Conservation (phyloP, 768 basidiomycete genomes). For the Fomitopsis pulvina region DNA sequence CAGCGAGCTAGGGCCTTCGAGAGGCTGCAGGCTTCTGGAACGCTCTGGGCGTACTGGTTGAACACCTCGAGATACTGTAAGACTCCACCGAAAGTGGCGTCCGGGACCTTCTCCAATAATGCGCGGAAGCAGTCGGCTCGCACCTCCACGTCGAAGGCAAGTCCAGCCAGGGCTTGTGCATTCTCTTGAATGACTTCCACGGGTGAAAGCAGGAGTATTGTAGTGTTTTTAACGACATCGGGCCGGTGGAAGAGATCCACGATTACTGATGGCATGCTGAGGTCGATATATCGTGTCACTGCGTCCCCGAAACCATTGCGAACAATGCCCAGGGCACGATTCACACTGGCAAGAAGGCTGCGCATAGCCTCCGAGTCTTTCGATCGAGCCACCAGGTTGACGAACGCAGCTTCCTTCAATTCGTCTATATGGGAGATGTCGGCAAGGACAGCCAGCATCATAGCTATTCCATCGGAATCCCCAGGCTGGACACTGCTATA, state of each 20-base stretch:
- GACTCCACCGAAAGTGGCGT: slow-evolving; percentile 64
- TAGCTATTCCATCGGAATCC: slow-evolving; percentile 53
- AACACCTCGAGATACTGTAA: slow-evolving; percentile 63
- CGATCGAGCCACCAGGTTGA: slow-evolving; percentile 27
- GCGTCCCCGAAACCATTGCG: slow-evolving; percentile 57
- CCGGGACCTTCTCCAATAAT: slow-evolving; percentile 61
- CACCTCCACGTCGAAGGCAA: slow-evolving; percentile 85
- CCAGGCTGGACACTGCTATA: slow-evolving; percentile 53
- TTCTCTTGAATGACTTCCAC: slow-evolving; percentile 65
- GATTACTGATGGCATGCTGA: slow-evolving; percentile 43
- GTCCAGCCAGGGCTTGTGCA: slow-evolving; percentile 73
- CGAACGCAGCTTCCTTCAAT: slow-evolving; percentile 48
- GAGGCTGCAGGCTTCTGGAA: slow-evolving; percentile 84
- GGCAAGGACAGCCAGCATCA: slow-evolving; percentile 52
- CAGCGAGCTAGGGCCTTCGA: slow-evolving; percentile 89
- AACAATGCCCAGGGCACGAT: slow-evolving; percentile 49
- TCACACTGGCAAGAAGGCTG: slow-evolving; percentile 46
- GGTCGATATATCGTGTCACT: slow-evolving; percentile 61
- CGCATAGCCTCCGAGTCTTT: slow-evolving; percentile 14
- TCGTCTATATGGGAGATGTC: slow-evolving; percentile 61
- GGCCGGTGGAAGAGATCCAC: slow-evolving; percentile 48
- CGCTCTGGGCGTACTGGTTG: slow-evolving; percentile 45
- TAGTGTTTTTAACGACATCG: slow-evolving; percentile 52
- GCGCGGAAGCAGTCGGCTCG: slow-evolving; percentile 84
- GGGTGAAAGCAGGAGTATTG: slow-evolving; percentile 77